Conservation (phyloP, 2,329 filamentous ascomycete species). For the Alternaria angustiovoidea region DNA sequence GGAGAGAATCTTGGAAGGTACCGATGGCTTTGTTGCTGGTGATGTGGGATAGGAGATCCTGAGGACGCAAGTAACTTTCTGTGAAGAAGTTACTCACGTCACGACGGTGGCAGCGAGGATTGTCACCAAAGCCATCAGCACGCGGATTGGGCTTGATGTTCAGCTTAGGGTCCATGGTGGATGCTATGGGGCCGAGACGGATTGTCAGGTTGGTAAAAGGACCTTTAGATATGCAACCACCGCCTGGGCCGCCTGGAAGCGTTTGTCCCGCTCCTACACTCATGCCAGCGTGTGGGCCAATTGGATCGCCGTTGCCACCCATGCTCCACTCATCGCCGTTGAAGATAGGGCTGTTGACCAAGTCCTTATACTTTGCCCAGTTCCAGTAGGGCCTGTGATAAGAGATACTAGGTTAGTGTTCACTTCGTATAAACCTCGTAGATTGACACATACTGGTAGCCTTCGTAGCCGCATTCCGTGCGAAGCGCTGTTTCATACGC, state of each 20-base stretch:
- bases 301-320: slow-evolving; percentile 57
- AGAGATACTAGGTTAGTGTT: neutral
- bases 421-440: neutral
- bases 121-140: slow-evolving; percentile 39
- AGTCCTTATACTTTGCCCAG: slow-evolving; percentile 60
- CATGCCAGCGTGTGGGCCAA: slow-evolving; percentile 24
- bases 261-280: slow-evolving; percentile 25
- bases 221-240: slow-evolving; percentile 63
- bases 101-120: slow-evolving; percentile 43
- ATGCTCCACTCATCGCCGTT: slow-evolving; percentile 61
- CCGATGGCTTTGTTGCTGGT: slow-evolving; percentile 29
- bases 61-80: slow-evolving; percentile 20
- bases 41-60: slow-evolving; percentile 36
- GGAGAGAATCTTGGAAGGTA: slow-evolving; percentile 38
- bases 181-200: slow-evolving; percentile 58
- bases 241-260: slow-evolving; percentile 61
- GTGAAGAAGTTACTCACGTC: slow-evolving; percentile 44
- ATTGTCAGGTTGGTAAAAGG: slow-evolving; percentile 59
- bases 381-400: slow-evolving; percentile 58
- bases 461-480: slow-evolving; percentile 53
- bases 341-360: slow-evolving; percentile 61
- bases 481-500: slow-evolving; percentile 53
- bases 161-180: slow-evolving; percentile 40
- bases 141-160: slow-evolving; percentile 44
- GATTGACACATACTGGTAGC: slow-evolving; percentile 35